Base-by-base conservation (phyloP, 352 stramenopile genomes). In the Nothophytophthora sp. region DNA sequence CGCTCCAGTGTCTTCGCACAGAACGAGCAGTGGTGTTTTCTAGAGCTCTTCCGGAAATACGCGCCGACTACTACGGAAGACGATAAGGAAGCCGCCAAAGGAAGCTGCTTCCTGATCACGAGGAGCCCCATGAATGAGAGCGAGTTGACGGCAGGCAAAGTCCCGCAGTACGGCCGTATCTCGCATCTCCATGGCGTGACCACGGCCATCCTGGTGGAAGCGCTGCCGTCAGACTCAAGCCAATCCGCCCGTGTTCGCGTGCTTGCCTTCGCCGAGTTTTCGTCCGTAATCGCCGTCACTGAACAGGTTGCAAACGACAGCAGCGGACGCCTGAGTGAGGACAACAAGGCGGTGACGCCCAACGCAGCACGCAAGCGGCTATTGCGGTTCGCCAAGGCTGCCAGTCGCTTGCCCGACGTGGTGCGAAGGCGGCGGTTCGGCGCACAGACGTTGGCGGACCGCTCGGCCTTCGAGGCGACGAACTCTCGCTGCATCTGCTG, bases 401-500 rank as follows among this genome's bases (percentile, higher is more conserved):
- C 59, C 1, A 67, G 60, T 13, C 58, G 67, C 1, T 46, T 90
- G 5, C 64, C 72, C 4, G 63, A 70, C 6, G 48, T 90, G 10
- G 66, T 91, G 12, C 74, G 73, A 1, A 65, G 81, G 15, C 75
- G 73, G 0, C 75, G 81, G 6, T 73, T 91, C 24, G 77, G 75
- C 16, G 62, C 68, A 4, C 80, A 89, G 48, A 63, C 67, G 28
- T 65, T 90, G 2, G 68, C 78, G 0, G 63, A 88, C 52, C 63
- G 51, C 28, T 60, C 47, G n/a, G 39, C 70, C 0, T 69, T 87
- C 38, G 55, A 76, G 10, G 61, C 66, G 5, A 76, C 56, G 13
- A 90, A 87, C 60, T 55, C 60, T 5, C 67, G 62, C 22, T 90
- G 80, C 41, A 75, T 79, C 23, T 78, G 69, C 50, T 90, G 80